Conservation (phyloP, 495 filamentous ascomycete genomes). For the Pseudevernia furfuracea region DNA sequence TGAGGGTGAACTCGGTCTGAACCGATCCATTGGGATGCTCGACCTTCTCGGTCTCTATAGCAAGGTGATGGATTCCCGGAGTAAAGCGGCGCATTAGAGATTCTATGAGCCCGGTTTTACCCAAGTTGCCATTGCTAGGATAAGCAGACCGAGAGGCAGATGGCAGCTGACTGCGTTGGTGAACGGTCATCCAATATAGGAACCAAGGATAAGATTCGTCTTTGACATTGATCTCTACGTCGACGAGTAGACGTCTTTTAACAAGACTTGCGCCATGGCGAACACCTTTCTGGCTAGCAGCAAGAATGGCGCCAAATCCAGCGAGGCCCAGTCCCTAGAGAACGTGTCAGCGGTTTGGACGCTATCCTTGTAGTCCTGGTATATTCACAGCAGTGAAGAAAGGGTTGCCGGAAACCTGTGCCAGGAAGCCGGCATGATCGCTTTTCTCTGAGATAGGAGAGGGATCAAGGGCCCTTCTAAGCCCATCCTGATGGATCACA, state of each 20-base stretch:
- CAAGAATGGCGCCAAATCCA: constrained; percentile 68
- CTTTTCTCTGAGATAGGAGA: neutral
- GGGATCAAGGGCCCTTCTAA: constrained; percentile 6
- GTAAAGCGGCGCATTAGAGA: constrained; percentile 50
- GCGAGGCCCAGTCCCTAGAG: constrained; percentile 74
- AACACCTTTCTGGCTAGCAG: constrained; percentile 64
- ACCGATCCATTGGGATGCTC: constrained; percentile 56
- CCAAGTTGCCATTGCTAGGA: constrained; percentile 22
- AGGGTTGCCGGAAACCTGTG: constrained; percentile 55
- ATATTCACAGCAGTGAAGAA: constrained; percentile 58
- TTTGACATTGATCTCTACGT: constrained; percentile 87
- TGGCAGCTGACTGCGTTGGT: constrained; percentile 52
- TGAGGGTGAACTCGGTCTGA: constrained; percentile 73
- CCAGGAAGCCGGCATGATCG: constrained; percentile 36
- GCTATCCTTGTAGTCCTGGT: neutral
- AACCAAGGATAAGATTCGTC: constrained; percentile 94
- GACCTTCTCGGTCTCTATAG: constrained; percentile 57
- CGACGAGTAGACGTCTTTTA: constrained; percentile 79
- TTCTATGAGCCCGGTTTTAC: constrained; percentile 41
- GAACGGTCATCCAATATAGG: constrained; percentile 83
- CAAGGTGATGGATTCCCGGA: constrained; percentile 59
- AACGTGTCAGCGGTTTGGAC: constrained; percentile 10
- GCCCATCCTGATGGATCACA: constrained; percentile 11
- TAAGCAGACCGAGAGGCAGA: constrained; percentile 15
- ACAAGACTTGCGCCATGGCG: constrained; percentile 62